Evolutionary conservation across 1,139 yeast species (phyloP), one percentile per base, ranked within the genome.

Genomic region (Debaryomyces coudertii): DNA sequence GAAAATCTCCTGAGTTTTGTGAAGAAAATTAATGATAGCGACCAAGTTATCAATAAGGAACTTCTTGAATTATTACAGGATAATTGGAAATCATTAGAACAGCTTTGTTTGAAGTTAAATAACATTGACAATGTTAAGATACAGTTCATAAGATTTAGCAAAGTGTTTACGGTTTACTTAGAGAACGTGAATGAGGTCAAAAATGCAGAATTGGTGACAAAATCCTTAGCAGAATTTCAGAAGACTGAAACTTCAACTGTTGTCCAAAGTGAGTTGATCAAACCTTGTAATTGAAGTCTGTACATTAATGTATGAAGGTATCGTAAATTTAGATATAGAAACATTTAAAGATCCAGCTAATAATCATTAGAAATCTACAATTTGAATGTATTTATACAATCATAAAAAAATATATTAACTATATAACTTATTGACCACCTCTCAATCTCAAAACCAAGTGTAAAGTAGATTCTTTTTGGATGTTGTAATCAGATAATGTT

Each of bases 381-480:
- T 4, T 20, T 20, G n/a, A n/a, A n/a, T n/a, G n/a, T n/a, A n/a
- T n/a, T n/a, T n/a, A n/a, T 38, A 35, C 18, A 20, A 24, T 12
- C 16, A 37, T 20, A 38, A 18, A 38, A 28, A 29, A 28, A 29
- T 38, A 28, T 38, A 38, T 38, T 38, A 38, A 28, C 38, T 35
- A 35, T 35, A 74, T 72, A 54, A 76, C 77, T 62, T 82, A 83
- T 81, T 80, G 77, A 77, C 95, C 95, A 73, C 83, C 83, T 74
- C 83, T 76, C 60, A 79, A 66, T 73, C 84, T 77, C 47, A 79
- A 63, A 24, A 79, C 98, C 79, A 92, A 86, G 80, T 92, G 97
- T 59, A 93, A 78, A 62, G 97, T 92, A 58, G 98, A 90, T 67
- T 63, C 73, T 48, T 65, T 65, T 53, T 63, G 69, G 42, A 62